Percentiles rank a stretch among this genome's conserved stretches.
Conservation (phyloP, 768 basidiomycete genomes). For the Paxillus rubicundulus region DNA sequence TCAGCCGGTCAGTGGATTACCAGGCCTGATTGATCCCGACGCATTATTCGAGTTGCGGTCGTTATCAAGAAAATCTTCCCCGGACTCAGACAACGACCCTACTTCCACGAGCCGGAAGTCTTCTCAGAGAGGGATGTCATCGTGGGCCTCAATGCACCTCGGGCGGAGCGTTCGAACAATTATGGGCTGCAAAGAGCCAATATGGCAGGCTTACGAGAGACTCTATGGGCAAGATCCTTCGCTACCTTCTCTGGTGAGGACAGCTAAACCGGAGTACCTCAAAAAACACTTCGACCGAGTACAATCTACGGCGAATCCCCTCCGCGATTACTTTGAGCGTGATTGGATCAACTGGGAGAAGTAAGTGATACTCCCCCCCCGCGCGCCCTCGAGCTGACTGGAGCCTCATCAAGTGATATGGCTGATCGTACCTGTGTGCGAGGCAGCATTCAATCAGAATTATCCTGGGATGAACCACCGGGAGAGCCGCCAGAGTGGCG, state of each 20-base stretch:
- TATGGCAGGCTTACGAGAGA: constrained; percentile 48
- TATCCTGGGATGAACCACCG: constrained; percentile 52
- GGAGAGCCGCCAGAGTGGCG: constrained; percentile 51
- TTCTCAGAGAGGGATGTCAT: constrained; percentile 34
- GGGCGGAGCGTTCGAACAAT: constrained; percentile 57
- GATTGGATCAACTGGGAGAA: constrained; percentile 71
- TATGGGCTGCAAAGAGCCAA: constrained; percentile 63
- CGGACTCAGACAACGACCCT: constrained; percentile 29
- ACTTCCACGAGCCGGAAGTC: constrained; percentile 12
- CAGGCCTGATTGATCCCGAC: constrained; percentile 28
- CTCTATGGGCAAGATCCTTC: constrained; percentile 41
- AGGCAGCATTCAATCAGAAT: constrained; percentile 41
- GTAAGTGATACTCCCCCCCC: constrained; percentile 37
- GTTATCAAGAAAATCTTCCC: constrained; percentile 17
- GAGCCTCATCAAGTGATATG: constrained; percentile 58
- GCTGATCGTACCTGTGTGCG: constrained; percentile 65
- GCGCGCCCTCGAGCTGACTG: constrained; percentile 7
- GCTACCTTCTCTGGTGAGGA: constrained; percentile 37
- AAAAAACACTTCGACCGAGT: constrained; percentile 17
- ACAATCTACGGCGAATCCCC: constrained; percentile 30
- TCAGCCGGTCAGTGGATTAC: constrained; percentile 13
- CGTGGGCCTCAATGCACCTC: constrained; percentile 64
- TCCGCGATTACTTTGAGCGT: constrained; percentile 60
- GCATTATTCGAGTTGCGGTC: constrained; percentile 32
- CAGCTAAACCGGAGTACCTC: constrained; percentile 31